Evolutionary conservation across 2,329 filamentous ascomycete species (phyloP), one percentile per base, ranked within the genome.

Genomic region (Epichloe typhina): DNA sequence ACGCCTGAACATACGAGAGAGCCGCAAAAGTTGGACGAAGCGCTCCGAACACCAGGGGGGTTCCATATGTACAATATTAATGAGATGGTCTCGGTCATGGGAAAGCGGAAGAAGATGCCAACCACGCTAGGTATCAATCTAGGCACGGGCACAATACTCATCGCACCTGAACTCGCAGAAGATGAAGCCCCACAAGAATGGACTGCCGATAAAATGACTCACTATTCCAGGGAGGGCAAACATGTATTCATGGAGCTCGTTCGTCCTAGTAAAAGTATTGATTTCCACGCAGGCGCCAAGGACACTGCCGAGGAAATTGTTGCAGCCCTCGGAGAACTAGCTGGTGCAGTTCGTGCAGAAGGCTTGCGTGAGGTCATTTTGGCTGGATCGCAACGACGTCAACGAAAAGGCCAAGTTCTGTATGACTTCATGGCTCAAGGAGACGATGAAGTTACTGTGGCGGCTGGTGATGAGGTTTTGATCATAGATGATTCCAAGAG

Each of bases 371-470:
- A 97, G 63, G 86, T 96, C 6, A 83, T 96, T 53, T 80, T 85
- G 59, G 91, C 90, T 37, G 86, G 84, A 39, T 78, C 83, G 40
- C 81, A 85, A 36, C 64, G 76, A 62, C 62, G 76, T 46, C 81
- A 85, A 64, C 95, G 88, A 72, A 91, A 85, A 63, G 93, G 90
- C 9, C 78, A 86, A 53, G 80, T 98, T 59, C 72, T 96, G 37
- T 97, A 96, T 64, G 91, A 97, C 63, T 98, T 98, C 65, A 86
- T 88, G 81, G 93, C 93, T 0, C 91, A 97, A 65, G 90, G 90
- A 37, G 87, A 95, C 7, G 93, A 98, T 60, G 93, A 98, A 68
- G 91, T 98, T 46, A 95, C 88, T 0, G 93, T 98, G 45, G 83
- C 80, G 26, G 78, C 85, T 21, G 93, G 86, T 40, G 93, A 98